Base-by-base conservation (phyloP, 768 basidiomycete genomes). In the Pleurotus djamor region DNA sequence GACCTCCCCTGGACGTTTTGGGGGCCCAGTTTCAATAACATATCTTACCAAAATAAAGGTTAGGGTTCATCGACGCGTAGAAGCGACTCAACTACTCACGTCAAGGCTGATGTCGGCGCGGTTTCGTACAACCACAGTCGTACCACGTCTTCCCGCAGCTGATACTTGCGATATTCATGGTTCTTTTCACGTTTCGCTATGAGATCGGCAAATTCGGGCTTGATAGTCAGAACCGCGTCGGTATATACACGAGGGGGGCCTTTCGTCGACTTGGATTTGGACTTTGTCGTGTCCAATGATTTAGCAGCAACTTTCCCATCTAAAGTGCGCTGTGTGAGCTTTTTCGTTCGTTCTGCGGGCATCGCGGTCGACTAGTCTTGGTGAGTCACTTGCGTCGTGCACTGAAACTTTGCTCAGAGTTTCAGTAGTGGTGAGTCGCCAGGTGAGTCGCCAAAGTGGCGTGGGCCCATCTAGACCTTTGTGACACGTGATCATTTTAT, bases 91-190 rank as follows among this genome's bases (percentile, higher is more conserved):
- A 33, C 14, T 37, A 71, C 72, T 34, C 60, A 72, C 72, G 65
- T 71, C 47, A 71, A 69, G 3, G 68, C 69, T 43, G 65, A 69
- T 9, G 59, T 64, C 0, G 69, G 69, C 0, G 69, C 65, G 2
- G 69, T 68, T 49, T 66, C 67, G 58, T 73, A 73, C 5, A 72
- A 57, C 74, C 74, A 75, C 14, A 74, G 48, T 35, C 74, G 61
- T 45, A 58, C 50, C 17, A 73, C 67, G 10, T 67, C 63, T 8
- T 63, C 61, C 52, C 68, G 60, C 36, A 74, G 49, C 57, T 69
- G 64, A 61, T 76, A 76, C 52, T 65, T 66, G 17, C 74, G 57
- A 59, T 67, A 76, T 57, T 76, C 74, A 60, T 76, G 69, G 59
- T 76, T 74, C 67, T 76, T 76, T 63, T 69, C 63, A 17, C 69